These are phyloP conservation scores for Syncephalastrum racemosum DNA, from an alignment of 371 early-diverging fungal species.

Conservation along the genomic window DNA sequence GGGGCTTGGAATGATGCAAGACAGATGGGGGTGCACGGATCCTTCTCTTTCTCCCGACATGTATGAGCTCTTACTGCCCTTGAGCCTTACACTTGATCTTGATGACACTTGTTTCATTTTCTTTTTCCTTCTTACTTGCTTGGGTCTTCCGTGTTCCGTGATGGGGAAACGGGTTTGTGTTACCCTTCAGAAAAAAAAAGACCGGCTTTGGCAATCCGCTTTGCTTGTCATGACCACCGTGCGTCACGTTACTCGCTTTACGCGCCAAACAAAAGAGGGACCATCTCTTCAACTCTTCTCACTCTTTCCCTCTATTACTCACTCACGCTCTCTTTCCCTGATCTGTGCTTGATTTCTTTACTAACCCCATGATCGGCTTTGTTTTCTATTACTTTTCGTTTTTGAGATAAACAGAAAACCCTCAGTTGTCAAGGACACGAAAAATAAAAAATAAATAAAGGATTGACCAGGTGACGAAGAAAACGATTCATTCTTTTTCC, in stretches of 20 bases:
- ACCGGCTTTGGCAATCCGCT: conserved; percentile 12
- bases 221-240: conserved; percentile 4
- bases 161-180: conserved; percentile 10
- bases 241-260: conserved; percentile 10
- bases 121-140: conserved; percentile 9
- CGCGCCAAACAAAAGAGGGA: conserved; percentile 4
- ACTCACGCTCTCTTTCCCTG: background rate
- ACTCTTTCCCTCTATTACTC: conserved; percentile 4
- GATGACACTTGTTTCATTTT: conserved; percentile 3
- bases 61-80: background rate
- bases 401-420: too few relatives aligned
- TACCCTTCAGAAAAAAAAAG: conserved; percentile 9
- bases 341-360: conserved; percentile 8
- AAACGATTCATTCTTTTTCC: too few relatives aligned
- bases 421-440: too few relatives aligned
- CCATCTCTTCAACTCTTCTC: background rate
- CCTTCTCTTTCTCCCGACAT: conserved; percentile 3
- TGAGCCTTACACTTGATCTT: conserved; percentile 1
- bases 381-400: background rate
- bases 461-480: too few relatives aligned
- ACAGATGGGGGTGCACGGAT: conserved; percentile 13
- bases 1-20: conserved; percentile 11
- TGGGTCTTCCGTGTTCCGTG: conserved; percentile 18
- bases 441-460: too few relatives aligned
- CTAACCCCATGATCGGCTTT: conserved; percentile 1